Conservation (phyloP, 2,329 filamentous ascomycete species). For the Paramyrothecium roridum region DNA sequence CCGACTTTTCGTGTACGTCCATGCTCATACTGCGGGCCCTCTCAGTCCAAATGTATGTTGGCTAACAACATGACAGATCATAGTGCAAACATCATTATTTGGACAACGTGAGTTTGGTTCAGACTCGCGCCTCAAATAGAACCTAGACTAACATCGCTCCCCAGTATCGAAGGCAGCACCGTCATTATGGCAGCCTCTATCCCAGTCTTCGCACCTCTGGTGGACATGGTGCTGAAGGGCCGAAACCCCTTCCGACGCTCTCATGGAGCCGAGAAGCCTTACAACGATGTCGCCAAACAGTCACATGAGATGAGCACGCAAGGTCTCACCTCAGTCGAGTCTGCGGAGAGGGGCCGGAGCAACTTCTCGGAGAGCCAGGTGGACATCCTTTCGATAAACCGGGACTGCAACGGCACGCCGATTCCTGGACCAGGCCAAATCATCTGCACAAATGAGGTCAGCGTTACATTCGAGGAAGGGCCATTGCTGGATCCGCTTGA, state of each 20-base stretch:
- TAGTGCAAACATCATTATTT: conserved; percentile 1
- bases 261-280: background rate
- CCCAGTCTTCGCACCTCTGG: background rate
- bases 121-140: background rate
- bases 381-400: background rate
- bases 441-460: conserved; percentile 1
- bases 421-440: conserved; percentile 1
- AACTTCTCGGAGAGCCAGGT: background rate
- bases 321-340: background rate
- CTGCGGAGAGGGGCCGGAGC: background rate
- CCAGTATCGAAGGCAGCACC: background rate
- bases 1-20: conserved; percentile 1
- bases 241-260: conserved; percentile 1
- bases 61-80: conserved; percentile 1
- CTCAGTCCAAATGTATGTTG: background rate
- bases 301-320: background rate
- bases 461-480: background rate
- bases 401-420: background rate
- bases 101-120: background rate
- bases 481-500: background rate
- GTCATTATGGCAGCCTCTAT: background rate
- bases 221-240: background rate
- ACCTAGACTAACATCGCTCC: background rate
- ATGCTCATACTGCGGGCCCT: background rate
- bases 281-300: background rate